Percentiles rank a stretch among this genome's conserved stretches.
These are phyloP conservation scores for Talaromyces atroroseus DNA, from an alignment of 2,329 filamentous ascomycete genomes.

Conservation along the genomic window DNA sequence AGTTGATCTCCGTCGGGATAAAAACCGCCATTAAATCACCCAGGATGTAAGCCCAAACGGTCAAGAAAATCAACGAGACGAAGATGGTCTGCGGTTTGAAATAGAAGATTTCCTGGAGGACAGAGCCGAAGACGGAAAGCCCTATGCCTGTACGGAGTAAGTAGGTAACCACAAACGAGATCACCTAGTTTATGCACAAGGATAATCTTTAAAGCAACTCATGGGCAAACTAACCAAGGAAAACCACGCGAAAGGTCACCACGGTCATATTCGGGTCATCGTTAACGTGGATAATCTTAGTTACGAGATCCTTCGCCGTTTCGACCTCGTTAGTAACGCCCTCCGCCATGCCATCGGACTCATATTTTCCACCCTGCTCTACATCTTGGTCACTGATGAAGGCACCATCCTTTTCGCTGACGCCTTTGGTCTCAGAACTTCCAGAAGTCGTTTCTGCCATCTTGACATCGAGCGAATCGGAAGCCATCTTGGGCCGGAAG, in stretches of 20 bases:
- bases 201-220: neutral
- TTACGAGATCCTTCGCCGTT: conserved; percentile 26
- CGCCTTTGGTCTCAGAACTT: neutral
- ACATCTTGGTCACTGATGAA: conserved; percentile 1
- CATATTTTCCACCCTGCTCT: neutral
- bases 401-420: neutral
- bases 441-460: neutral
- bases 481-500: neutral
- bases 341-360: neutral
- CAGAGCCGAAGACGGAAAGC: conserved; percentile 33
- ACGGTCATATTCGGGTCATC: conserved; percentile 33
- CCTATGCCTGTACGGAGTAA: conserved; percentile 21
- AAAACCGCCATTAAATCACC: conserved; percentile 35
- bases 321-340: neutral
- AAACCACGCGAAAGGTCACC: conserved; percentile 37
- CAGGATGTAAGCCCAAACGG: conserved; percentile 41
- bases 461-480: neutral
- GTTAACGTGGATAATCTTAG: conserved; percentile 30
- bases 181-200: too few species aligned
- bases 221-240: conserved; percentile 26
- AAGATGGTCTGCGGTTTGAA: conserved; percentile 35
- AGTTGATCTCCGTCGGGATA: conserved; percentile 30
- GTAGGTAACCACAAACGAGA: neutral
- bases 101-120: conserved; percentile 42
- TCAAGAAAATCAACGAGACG: conserved; percentile 42